phyloP scores from a whole-genome alignment of 768 basidiomycete genomes.

The Russula virescens region DNA sequence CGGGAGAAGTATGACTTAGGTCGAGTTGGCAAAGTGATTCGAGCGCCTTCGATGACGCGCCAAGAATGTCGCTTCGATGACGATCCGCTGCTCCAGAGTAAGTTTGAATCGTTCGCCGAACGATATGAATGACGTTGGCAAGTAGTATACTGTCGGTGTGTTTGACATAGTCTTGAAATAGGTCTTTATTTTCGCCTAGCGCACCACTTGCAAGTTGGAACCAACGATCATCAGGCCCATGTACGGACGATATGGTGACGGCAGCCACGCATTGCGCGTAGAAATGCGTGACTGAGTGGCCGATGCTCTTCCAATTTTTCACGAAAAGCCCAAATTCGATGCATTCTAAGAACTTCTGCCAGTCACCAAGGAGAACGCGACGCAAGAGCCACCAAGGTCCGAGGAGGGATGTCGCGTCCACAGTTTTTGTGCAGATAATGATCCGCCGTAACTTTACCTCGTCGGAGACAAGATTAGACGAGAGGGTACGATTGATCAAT shows the following conservation, averaged over 20 bases:
- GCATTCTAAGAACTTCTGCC: conserved; percentile 4
- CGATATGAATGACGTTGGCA: background rate
- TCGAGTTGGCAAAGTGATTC: background rate
- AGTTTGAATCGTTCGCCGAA: background rate
- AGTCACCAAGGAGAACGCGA: background rate
- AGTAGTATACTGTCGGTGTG: conserved; percentile 1
- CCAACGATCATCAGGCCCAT: conserved; percentile 8
- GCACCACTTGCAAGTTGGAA: background rate
- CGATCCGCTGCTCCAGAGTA: background rate
- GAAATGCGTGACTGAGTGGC: background rate
- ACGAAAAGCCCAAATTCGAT: conserved; percentile 6
- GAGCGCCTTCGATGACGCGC: background rate
- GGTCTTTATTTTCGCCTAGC: background rate
- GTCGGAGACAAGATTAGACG: conserved; percentile 3
- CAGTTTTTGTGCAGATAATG: conserved; percentile 6
- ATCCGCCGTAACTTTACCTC: conserved; percentile 4
- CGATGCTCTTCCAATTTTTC: background rate
- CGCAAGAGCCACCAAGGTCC: conserved; percentile 1
- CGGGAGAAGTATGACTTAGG: background rate
- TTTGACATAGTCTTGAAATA: background rate
- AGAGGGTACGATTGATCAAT: conserved; percentile 13
- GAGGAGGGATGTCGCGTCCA: background rate
- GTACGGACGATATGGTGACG: background rate
- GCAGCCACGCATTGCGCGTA: conserved; percentile 4
- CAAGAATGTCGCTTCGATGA: background rate